Conservation (phyloP, 495 filamentous ascomycete genomes). For the Beverwykella pulmonaria region DNA sequence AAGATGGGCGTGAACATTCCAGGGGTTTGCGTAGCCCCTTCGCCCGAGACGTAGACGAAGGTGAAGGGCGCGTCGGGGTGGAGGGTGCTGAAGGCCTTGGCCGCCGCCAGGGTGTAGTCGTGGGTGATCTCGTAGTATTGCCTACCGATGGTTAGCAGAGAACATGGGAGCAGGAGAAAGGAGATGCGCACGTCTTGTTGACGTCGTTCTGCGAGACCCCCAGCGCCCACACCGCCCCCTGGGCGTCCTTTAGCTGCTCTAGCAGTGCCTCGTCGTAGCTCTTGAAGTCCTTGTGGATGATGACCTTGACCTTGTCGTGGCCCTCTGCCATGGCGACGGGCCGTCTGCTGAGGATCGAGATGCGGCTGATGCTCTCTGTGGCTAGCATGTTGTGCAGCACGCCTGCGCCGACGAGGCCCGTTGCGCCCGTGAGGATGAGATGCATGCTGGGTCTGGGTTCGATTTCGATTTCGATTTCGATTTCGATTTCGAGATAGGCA, state of each 20-base stretch:
- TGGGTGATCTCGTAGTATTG: constrained; percentile 70
- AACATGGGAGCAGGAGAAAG: background rate
- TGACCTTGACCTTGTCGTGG: constrained; percentile 63
- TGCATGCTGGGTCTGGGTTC: constrained; percentile 52
- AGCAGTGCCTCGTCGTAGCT: constrained; percentile 59
- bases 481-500: background rate
- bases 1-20: constrained; percentile 59
- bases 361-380: constrained; percentile 57
- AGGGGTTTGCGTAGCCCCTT: constrained; percentile 53
- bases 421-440: constrained; percentile 75
- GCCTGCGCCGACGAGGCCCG: constrained; percentile 68
- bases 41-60: constrained; percentile 72
- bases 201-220: constrained; percentile 64
- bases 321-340: constrained; percentile 67
- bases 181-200: constrained; percentile 56
- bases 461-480: background rate
- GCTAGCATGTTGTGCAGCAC: constrained; percentile 66
- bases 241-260: constrained; percentile 62
- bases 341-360: constrained; percentile 67
- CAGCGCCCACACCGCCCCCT: constrained; percentile 71
- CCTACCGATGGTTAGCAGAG: constrained; percentile 44
- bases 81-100: constrained; percentile 61
- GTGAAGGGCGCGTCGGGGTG: constrained; percentile 56
- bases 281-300: constrained; percentile 67
- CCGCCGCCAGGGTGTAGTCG: constrained; percentile 63